These are phyloP conservation scores for Lablab purpureus DNA, from an alignment of 306 rosid species.

Conservation along the genomic window DNA sequence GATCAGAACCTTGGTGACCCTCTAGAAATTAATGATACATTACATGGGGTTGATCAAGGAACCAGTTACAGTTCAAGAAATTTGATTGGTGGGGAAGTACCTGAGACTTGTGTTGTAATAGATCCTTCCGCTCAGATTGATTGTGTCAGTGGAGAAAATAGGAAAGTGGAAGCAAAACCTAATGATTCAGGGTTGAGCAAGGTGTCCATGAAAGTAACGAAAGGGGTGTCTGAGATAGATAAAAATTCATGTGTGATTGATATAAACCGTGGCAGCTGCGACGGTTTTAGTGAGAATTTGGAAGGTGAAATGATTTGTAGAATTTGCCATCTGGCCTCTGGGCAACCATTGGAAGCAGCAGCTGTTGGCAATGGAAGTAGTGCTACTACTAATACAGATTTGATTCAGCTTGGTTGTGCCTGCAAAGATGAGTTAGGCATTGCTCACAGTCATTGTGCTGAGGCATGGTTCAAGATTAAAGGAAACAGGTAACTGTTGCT, in stretches of 20 bases:
- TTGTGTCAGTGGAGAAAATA: conserved; percentile 40
- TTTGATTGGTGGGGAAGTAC: conserved; percentile 47
- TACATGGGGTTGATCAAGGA: conserved; percentile 50
- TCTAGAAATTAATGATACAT: conserved; percentile 39
- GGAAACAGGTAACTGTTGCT: conserved; percentile 77
- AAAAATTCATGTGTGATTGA: conserved; percentile 64
- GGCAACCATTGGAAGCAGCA: conserved; percentile 64
- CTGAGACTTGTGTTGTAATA: conserved; percentile 55
- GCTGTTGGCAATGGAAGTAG: conserved; percentile 33
- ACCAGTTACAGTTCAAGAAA: conserved; percentile 48
- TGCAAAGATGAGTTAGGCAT: conserved; percentile 89
- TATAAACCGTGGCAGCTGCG: conserved; percentile 54
- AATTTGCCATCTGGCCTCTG: conserved; percentile 83
- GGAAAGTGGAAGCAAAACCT: conserved; percentile 47
- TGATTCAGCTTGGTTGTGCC: conserved; percentile 85
- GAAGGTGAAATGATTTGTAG: conserved; percentile 84
- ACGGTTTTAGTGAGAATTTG: conserved; percentile 52
- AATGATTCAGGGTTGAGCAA: conserved; percentile 52
- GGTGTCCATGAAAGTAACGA: conserved; percentile 46
- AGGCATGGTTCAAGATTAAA: conserved; percentile 85
- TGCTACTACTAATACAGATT: conserved; percentile 44
- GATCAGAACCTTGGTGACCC: conserved; percentile 23
- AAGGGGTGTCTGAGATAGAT: conserved; percentile 57
- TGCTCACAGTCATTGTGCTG: conserved; percentile 84
- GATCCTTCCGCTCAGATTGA: conserved; percentile 54